Base-by-base conservation (phyloP, 495 filamentous ascomycete genomes). In the Penicillium flavigenum region DNA sequence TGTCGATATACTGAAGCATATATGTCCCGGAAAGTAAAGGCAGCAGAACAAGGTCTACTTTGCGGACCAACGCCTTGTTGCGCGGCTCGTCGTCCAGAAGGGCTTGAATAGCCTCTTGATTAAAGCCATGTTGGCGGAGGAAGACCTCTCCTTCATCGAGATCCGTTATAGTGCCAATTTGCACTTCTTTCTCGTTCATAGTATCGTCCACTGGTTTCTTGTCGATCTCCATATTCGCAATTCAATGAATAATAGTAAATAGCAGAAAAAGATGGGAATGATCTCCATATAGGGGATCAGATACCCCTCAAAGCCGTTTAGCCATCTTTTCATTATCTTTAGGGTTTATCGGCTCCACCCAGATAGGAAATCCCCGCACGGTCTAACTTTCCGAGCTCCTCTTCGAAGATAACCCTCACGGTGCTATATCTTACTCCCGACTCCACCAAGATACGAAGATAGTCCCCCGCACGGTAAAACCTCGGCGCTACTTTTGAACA, bases 1-100 rank as follows among this genome's bases (percentile, higher is more conserved):
- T 74, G 58, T 74, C 72, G 54, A 74, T 74, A 42, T 74, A 74
- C 48, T 74, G 72, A 14, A 74, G 64, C 12, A 65, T 72, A 57
- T 82, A 81, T 19, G 81, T 83, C 1, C 76, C 68, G 17, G 76
- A 77, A 17, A 85, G 71, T 8, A 85, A 66, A 9, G 79, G 76
- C 36, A 83, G 62, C 29, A 85, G 70, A 4, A 72, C 68, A 7
- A 76, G 66, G 57, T 86, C 74, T 31, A 77, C 70, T 52, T 65
- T 72, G 44, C 69, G 69, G 7, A 74, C 63, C 24, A 74, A 16
- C 2, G 57, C 51, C 29, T 64, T 68, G 53, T 68, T 68, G 47
- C 66, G 63, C 24, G 49, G 41, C 17, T 53, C 59, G 51, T 68
- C 63, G 19, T 60, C 56, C 36, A 68, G n/a, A 14, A 68, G 54